A percentile compares a stretch with the other conserved stretches of the same genome.
These are phyloP conservation scores for Debaryomyces udenii DNA, from an alignment of 1,139 yeast species.

Conservation along the genomic window DNA sequence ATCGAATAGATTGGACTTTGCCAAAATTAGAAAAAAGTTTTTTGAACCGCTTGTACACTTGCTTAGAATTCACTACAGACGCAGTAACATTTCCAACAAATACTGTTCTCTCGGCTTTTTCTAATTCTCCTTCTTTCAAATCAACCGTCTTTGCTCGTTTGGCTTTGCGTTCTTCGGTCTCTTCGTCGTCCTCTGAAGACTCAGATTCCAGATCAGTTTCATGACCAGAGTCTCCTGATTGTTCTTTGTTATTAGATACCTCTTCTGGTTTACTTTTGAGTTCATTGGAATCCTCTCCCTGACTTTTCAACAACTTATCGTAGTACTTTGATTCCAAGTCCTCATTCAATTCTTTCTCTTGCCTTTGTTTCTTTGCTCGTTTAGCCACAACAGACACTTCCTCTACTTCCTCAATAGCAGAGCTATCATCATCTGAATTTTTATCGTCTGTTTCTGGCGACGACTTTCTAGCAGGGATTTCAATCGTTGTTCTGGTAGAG, in stretches of 20 bases:
- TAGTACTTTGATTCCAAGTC: slow-evolving; percentile 53
- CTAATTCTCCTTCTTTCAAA: slow-evolving; percentile 69
- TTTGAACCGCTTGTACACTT: slow-evolving; percentile 64
- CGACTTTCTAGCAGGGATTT: slow-evolving; percentile 17
- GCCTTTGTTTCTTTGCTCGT: slow-evolving; percentile 25
- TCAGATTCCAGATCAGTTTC: slow-evolving; percentile 18
- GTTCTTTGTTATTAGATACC: slow-evolving; percentile 19
- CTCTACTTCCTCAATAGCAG: slow-evolving; percentile 1
- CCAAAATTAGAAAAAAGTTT: slow-evolving; percentile 60
- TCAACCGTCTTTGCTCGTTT: slow-evolving; percentile 41
- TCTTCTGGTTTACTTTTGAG: slow-evolving; percentile 18
- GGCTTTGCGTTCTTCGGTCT: slow-evolving; percentile 15
- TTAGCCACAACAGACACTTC: slow-evolving; percentile 19
- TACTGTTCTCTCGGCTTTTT: slow-evolving; percentile 83
- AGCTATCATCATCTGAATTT: slow-evolving; percentile 9
- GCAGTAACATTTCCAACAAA: slow-evolving; percentile 87
- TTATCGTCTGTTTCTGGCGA: slow-evolving; percentile 9
- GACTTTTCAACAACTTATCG: slow-evolving; percentile 39
- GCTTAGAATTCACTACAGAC: slow-evolving; percentile 65
- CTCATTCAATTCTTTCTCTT: slow-evolving; percentile 39
- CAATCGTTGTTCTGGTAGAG: slow-evolving; percentile 29
- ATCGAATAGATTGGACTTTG: slow-evolving; percentile 72
- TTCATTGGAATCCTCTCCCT: slow-evolving; percentile 21
- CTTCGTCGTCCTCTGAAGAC: slow-evolving; percentile 6
- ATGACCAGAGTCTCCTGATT: slow-evolving; percentile 18